A percentile compares a stretch with the other conserved stretches of the same genome.
phyloP scores from a whole-genome alignment of 192 early-diverging fungal species.

The Gaertneriomyces semiglobifer region DNA sequence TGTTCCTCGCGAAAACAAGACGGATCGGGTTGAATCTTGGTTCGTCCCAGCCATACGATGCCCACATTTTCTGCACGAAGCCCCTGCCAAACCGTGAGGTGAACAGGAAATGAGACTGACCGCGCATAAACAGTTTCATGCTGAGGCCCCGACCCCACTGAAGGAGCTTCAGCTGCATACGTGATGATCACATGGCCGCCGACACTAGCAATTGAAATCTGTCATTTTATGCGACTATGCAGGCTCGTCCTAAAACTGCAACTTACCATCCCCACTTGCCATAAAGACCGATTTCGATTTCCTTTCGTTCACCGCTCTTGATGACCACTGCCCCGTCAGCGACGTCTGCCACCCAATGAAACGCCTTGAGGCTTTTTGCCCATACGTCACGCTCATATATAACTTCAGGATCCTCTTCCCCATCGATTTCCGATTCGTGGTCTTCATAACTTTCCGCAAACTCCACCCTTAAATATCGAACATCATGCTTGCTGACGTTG shows the following conservation, averaged over 20 bases:
- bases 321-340: constrained; percentile 14
- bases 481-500: constrained; percentile 70
- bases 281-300: constrained; percentile 35
- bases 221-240: constrained; percentile 8
- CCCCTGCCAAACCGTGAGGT: too few relatives aligned
- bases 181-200: neutral
- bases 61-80: too few relatives aligned
- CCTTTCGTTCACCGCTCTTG: constrained; percentile 21
- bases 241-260: constrained; percentile 51
- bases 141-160: too few relatives aligned
- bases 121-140: too few relatives aligned
- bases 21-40: too few relatives aligned
- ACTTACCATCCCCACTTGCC: constrained; percentile 72
- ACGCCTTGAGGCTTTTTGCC: constrained; percentile 46
- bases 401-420: constrained; percentile 53
- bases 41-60: too few relatives aligned
- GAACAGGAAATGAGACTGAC: too few relatives aligned
- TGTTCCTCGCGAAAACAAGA: neutral
- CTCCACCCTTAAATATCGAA: constrained; percentile 62
- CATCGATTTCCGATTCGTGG: constrained; percentile 46
- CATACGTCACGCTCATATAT: constrained; percentile 76
- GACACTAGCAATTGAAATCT: neutral
- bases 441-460: constrained; percentile 38
- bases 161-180: too few relatives aligned
- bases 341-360: constrained; percentile 40